phyloP scores from a whole-genome alignment of 2,329 filamentous ascomycete species.

The Leptodontidium sp. region DNA sequence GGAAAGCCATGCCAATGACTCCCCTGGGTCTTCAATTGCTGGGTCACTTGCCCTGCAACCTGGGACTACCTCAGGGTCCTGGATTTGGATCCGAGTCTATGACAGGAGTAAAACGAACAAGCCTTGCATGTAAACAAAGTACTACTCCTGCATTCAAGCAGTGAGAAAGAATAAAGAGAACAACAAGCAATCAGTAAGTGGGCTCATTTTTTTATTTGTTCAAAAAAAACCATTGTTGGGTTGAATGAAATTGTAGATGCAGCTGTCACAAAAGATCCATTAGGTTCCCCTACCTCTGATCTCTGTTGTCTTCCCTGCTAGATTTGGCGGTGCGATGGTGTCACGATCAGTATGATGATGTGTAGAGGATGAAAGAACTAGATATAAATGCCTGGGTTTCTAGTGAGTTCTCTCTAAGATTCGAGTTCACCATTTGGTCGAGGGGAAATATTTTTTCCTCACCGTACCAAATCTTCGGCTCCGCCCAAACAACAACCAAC shows the following conservation, averaged over 20 bases:
- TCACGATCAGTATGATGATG: not conserved
- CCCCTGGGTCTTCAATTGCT: no score
- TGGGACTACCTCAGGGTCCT: no score
- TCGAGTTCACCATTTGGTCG: not conserved
- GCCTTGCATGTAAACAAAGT: no score
- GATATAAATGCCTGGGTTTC: not conserved
- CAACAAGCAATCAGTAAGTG: not conserved
- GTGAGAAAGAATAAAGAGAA: not conserved
- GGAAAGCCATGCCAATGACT: no score
- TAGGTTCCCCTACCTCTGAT: not conserved
- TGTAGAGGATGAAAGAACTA: not conserved
- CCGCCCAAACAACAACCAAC: not conserved
- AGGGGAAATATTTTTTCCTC: not conserved
- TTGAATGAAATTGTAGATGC: not conserved
- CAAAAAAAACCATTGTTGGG: not conserved
- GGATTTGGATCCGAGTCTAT: no score
- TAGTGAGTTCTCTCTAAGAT: not conserved
- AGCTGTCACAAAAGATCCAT: constrained; percentile 1
- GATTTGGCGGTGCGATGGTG: not conserved
- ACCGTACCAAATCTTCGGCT: not conserved
- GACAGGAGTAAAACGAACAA: no score
- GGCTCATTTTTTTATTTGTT: not conserved
- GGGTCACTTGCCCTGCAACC: no score
- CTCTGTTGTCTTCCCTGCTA: constrained; percentile 11
- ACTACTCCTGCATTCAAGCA: no score